phyloP scores from a whole-genome alignment of 2,329 filamentous ascomycete species.

The Colletotrichum navitas region DNA sequence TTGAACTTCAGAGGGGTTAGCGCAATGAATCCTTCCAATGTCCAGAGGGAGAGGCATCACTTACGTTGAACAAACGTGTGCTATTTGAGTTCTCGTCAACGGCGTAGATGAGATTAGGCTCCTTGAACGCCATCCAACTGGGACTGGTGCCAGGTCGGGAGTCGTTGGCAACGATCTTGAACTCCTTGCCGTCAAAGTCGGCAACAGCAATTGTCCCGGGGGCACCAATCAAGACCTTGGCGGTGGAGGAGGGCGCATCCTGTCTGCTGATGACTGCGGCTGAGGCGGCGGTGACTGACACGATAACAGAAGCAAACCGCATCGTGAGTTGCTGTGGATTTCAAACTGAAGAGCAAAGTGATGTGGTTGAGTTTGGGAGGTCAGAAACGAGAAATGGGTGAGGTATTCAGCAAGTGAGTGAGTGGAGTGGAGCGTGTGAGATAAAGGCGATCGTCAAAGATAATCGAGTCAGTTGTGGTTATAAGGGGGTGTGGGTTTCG shows the following conservation, averaged over 20 bases:
- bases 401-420: not conserved
- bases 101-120: slow-evolving; percentile 58
- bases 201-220: slow-evolving; percentile 56
- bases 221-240: slow-evolving; percentile 57
- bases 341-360: not conserved
- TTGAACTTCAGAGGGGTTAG: slow-evolving; percentile 49
- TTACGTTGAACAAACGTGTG: slow-evolving; percentile 54
- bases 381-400: not conserved
- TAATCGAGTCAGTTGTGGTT: not conserved
- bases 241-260: not conserved
- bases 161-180: slow-evolving; percentile 55
- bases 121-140: slow-evolving; percentile 61
- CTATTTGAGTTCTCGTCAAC: slow-evolving; percentile 60
- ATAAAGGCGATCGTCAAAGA: not conserved
- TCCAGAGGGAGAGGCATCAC: not conserved
- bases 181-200: slow-evolving; percentile 56
- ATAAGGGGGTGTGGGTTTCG: not conserved
- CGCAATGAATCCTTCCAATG: not conserved
- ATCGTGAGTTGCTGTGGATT: slow-evolving; percentile 18
- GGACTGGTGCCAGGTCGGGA: slow-evolving; percentile 49
- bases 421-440: not conserved
- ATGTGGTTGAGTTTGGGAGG: not conserved
- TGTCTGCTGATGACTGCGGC: slow-evolving; percentile 34
- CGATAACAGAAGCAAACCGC: slow-evolving; percentile 25
- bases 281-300: slow-evolving; percentile 31